These are phyloP conservation scores for Cercospora sp. DNA, from an alignment of 2,329 filamentous ascomycete genomes.

Conservation along the genomic window DNA sequence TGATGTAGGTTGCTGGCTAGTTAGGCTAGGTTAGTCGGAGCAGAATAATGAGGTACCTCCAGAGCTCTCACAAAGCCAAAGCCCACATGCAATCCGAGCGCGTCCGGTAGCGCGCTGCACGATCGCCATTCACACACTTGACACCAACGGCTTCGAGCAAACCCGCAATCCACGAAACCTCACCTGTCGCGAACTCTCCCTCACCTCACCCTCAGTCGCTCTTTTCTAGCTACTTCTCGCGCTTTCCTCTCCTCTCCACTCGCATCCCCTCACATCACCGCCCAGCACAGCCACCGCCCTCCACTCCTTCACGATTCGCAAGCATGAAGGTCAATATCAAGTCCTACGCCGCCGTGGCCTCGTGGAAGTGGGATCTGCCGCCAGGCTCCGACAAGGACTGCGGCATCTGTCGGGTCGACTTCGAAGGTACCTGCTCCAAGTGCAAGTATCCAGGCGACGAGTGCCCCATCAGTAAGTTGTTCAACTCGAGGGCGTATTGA, in stretches of 20 bases:
- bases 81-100: not conserved
- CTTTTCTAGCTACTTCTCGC: not conserved
- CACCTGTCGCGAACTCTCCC: not conserved
- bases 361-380: constrained; percentile 96
- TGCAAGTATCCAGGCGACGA: constrained; percentile 98
- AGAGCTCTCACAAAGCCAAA: not conserved
- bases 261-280: not conserved
- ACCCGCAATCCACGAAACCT: not conserved
- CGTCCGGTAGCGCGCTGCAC: not conserved
- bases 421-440: constrained; percentile 94
- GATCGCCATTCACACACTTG: not conserved
- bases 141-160: not conserved
- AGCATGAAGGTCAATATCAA: constrained; percentile 93
- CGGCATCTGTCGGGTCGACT: constrained; percentile 96
- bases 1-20: not conserved
- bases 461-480: constrained; percentile 77
- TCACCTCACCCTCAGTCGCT: not conserved
- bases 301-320: not conserved
- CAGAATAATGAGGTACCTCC: not conserved
- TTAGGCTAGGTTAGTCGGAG: not conserved
- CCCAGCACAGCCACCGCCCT: not conserved
- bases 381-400: constrained; percentile 84
- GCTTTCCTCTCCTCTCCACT: not conserved
- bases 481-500: constrained; percentile 14
- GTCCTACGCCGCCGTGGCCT: constrained; percentile 90